These are phyloP conservation scores for Aspergillus ellipticus DNA, from an alignment of 495 filamentous ascomycete species.

Conservation along the genomic window DNA sequence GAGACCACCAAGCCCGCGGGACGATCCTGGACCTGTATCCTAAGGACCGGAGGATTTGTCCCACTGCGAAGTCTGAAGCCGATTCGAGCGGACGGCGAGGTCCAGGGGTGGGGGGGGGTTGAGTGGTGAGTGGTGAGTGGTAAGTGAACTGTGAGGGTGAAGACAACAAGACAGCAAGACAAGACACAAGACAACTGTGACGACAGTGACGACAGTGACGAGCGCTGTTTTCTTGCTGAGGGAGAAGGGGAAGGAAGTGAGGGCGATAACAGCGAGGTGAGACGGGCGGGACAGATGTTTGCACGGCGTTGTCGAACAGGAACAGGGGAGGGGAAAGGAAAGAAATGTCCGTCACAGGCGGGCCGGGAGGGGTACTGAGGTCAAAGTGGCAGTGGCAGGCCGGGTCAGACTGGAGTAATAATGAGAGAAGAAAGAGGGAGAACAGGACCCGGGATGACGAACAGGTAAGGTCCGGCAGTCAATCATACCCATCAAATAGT, in stretches of 20 bases:
- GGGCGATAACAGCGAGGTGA: conserved; percentile 2
- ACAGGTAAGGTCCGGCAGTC: conserved; percentile 13
- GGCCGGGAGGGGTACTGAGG: conserved; percentile 22
- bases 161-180: too few species aligned
- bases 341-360: conserved; percentile 12
- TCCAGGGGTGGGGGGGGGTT: conserved; percentile 9
- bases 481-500: conserved; percentile 20
- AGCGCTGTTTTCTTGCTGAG: too few species aligned
- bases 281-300: conserved; percentile 16
- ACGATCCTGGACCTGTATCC: conserved; percentile 13
- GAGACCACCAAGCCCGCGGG: conserved; percentile 17
- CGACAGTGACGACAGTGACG: conserved; percentile 1
- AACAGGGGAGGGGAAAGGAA: conserved; percentile 2
- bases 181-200: conserved; percentile 13
- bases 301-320: conserved; percentile 20
- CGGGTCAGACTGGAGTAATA: conserved; percentile 9
- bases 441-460: conserved; percentile 11
- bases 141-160: too few species aligned
- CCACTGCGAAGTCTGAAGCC: not conserved
- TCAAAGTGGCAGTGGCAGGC: conserved; percentile 14
- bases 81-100: conserved; percentile 8
- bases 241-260: conserved; percentile 1
- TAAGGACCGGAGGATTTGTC: conserved; percentile 6
- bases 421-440: conserved; percentile 4
- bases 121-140: too few species aligned